Evolutionary conservation across 768 basidiomycete genomes (phyloP).

Genomic region (Pisolithus albus): DNA sequence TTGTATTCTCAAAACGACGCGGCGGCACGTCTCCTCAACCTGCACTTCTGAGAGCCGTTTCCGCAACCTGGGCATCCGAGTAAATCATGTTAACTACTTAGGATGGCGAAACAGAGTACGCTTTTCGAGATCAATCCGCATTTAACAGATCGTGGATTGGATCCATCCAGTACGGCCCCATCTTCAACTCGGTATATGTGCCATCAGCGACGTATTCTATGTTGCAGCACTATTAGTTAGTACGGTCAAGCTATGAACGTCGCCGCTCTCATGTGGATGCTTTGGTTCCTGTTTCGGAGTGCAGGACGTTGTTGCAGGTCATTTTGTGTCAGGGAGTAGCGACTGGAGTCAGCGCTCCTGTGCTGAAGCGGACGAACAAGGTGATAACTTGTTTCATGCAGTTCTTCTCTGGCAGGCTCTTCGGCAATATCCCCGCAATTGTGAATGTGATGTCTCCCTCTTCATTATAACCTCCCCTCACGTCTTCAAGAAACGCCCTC

Average conservation of each 20-base stretch:
- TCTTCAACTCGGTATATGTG: constrained; percentile 5
- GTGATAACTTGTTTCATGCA: constrained; percentile 1
- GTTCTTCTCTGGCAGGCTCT: constrained; percentile 18
- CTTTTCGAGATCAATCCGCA: constrained; percentile 11
- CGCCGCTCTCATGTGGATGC: background rate
- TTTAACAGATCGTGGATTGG: constrained; percentile 23
- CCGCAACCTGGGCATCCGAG: too few relatives aligned
- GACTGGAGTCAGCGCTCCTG: constrained; percentile 14
- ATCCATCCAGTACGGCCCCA: constrained; percentile 13
- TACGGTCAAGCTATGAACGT: constrained; percentile 28
- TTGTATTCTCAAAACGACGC: too few relatives aligned
- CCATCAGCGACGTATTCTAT: background rate
- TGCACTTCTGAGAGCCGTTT: too few relatives aligned
- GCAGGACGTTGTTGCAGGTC: constrained; percentile 22
- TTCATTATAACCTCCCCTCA: background rate
- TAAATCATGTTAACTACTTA: too few relatives aligned
- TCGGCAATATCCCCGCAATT: constrained; percentile 15
- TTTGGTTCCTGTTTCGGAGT: constrained; percentile 20
- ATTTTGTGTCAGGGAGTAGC: constrained; percentile 22
- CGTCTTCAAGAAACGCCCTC: constrained; percentile 1
- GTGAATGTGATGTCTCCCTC: constrained; percentile 10
- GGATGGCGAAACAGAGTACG: constrained; percentile 5
- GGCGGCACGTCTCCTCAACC: too few relatives aligned
- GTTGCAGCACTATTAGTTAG: constrained; percentile 1
- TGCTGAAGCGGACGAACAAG: background rate